These are phyloP conservation scores for Nannochloropsis salina DNA, from an alignment of 108 stramenopile genomes.

Conservation along the genomic window DNA sequence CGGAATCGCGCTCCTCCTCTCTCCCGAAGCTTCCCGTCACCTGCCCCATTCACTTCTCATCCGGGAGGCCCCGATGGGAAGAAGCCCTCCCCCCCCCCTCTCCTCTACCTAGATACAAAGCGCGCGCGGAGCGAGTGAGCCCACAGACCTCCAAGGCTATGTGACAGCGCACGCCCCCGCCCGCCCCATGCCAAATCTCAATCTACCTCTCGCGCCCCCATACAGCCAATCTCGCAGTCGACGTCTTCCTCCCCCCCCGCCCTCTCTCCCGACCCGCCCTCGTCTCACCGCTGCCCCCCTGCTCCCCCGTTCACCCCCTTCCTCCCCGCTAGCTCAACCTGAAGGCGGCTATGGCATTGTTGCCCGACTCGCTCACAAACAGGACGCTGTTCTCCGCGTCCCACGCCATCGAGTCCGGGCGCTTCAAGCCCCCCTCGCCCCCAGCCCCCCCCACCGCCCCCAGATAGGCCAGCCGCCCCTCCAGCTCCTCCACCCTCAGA, in stretches of 20 bases:
- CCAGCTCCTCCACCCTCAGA: not conserved
- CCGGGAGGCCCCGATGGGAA: too few relatives aligned
- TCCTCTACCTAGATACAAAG: too few relatives aligned
- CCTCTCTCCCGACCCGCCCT: not conserved
- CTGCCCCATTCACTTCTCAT: too few relatives aligned
- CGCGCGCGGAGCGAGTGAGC: too few relatives aligned
- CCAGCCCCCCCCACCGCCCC: not conserved
- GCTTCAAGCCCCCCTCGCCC: not conserved
- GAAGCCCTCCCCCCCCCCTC: too few relatives aligned
- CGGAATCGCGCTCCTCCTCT: too few relatives aligned
- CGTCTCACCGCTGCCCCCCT: not conserved
- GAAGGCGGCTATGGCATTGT: not conserved
- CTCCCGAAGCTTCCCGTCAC: too few relatives aligned
- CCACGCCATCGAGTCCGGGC: not conserved
- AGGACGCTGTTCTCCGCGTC: not conserved
- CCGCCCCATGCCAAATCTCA: too few relatives aligned
- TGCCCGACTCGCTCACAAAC: not conserved
- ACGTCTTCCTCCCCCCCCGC: not conserved
- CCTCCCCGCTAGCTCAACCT: not conserved
- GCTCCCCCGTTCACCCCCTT: not conserved
- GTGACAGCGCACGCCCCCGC: too few relatives aligned
- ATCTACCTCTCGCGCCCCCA: too few relatives aligned
- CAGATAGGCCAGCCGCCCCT: slow-evolving; percentile 5
- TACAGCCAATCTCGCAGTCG: too few relatives aligned
- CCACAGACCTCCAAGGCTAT: too few relatives aligned